phyloP scores from a whole-genome alignment of 192 early-diverging fungal genomes.

The Oehlia diaphana region DNA sequence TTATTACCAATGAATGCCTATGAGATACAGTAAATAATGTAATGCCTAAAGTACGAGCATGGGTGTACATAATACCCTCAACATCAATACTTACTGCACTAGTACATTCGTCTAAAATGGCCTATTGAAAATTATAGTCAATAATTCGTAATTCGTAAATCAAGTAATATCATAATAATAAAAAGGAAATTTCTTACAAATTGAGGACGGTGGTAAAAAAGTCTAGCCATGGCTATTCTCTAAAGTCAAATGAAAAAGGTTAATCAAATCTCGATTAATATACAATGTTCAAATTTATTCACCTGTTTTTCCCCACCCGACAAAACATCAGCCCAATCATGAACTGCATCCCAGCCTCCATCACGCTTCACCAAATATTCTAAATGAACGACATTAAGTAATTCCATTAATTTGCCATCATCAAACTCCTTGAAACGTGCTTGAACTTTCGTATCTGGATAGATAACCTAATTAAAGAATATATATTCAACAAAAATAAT shows the following conservation, averaged over 20 bases:
- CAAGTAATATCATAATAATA: neutral
- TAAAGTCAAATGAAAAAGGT: neutral
- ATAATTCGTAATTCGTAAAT: neutral
- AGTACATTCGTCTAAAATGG: conserved; percentile 79
- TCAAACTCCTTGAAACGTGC: conserved; percentile 58
- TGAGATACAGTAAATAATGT: conserved; percentile 67
- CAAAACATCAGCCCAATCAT: conserved; percentile 78
- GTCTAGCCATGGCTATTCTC: conserved; percentile 77
- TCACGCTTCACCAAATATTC: conserved; percentile 67
- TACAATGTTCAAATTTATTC: neutral
- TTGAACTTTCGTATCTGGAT: conserved; percentile 74
- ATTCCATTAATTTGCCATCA: conserved; percentile 65
- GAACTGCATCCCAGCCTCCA: conserved; percentile 71
- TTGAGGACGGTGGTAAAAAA: conserved; percentile 82
- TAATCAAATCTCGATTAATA: neutral
- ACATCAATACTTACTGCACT: conserved; percentile 79
- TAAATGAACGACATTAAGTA: conserved; percentile 72
- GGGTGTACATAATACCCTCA: conserved; percentile 72
- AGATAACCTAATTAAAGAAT: conserved; percentile 55
- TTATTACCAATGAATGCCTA: conserved; percentile 43
- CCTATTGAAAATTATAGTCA: conserved; percentile 27
- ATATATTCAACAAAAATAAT: neutral
- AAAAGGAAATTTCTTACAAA: conserved; percentile 53
- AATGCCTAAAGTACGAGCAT: conserved; percentile 57
- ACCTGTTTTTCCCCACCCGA: conserved; percentile 78